Percentiles rank a stretch among this genome's conserved stretches.
Conservation (phyloP, 768 basidiomycete genomes). For the Aureoboletus auriporus region DNA sequence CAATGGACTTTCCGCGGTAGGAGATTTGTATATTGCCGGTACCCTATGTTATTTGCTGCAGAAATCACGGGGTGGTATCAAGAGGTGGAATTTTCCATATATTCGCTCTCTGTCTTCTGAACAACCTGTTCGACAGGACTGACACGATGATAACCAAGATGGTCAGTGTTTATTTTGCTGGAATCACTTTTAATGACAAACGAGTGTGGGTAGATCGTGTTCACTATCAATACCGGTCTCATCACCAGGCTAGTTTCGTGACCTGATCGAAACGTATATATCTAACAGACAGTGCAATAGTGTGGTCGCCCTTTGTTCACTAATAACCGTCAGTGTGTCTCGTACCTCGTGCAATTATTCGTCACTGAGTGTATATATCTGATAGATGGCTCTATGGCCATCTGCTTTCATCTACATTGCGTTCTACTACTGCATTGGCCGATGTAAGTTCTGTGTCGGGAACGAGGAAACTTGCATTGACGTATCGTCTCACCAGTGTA, state of each 20-base stretch:
- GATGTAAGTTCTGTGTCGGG: constrained; percentile 37
- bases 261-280: neutral
- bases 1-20: constrained; percentile 45
- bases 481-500: constrained; percentile 38
- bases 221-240: constrained; percentile 42
- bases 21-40: constrained; percentile 46
- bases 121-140: constrained; percentile 21
- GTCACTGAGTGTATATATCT: constrained; percentile 17
- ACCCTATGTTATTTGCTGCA: constrained; percentile 46
- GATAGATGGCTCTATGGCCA: constrained; percentile 44
- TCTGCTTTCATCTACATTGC: constrained; percentile 52
- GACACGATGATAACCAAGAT: constrained; percentile 50
- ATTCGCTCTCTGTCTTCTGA: neutral
- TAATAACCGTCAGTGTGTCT: constrained; percentile 41
- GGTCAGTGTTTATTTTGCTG: constrained; percentile 4
- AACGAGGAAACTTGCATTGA: neutral
- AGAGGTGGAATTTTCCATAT: constrained; percentile 23
- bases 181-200: neutral
- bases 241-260: constrained; percentile 25
- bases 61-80: constrained; percentile 48
- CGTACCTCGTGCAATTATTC: neutral
- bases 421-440: constrained; percentile 58
- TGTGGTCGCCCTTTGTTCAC: constrained; percentile 52
- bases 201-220: constrained; percentile 37
- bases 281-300: constrained; percentile 19